Evolutionary conservation across 495 filamentous ascomycete genomes (phyloP).

Genomic region (Bacidia rubella): DNA sequence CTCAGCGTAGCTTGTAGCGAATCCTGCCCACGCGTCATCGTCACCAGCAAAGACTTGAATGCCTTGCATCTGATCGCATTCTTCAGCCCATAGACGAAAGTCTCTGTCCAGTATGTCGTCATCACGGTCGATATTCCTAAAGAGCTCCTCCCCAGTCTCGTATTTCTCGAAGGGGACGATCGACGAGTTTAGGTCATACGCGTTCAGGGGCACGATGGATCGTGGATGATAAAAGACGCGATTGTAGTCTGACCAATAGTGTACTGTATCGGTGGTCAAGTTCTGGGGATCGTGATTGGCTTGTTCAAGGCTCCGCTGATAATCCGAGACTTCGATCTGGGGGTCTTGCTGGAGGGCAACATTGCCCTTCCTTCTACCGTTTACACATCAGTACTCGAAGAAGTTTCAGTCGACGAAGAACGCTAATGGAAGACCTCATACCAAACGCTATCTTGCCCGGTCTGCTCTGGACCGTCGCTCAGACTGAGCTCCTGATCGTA

Average conservation of each 20-base stretch:
- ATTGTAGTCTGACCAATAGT: slow-evolving; percentile 94
- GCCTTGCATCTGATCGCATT: slow-evolving; percentile 84
- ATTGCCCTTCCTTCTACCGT: slow-evolving; percentile 42
- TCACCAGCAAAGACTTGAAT: slow-evolving; percentile 65
- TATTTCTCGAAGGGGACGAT: slow-evolving; percentile 76
- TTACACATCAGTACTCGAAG: slow-evolving; percentile 3
- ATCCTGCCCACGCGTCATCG: slow-evolving; percentile 92
- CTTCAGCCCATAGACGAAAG: slow-evolving; percentile 72
- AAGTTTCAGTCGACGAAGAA: not conserved
- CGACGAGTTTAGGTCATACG: slow-evolving; percentile 65
- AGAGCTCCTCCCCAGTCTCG: slow-evolving; percentile 69
- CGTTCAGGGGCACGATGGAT: slow-evolving; percentile 76
- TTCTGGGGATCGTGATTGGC: slow-evolving; percentile 44
- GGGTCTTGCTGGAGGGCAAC: slow-evolving; percentile 53
- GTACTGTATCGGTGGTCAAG: slow-evolving; percentile 55
- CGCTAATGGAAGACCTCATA: not conserved
- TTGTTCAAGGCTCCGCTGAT: slow-evolving; percentile 62
- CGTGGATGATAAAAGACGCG: slow-evolving; percentile 83
- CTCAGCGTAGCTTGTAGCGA: slow-evolving; percentile 66
- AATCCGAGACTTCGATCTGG: slow-evolving; percentile 54
- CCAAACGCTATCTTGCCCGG: slow-evolving; percentile 8
- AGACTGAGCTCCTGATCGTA: slow-evolving; percentile 51
- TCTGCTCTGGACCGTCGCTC: slow-evolving; percentile 31
- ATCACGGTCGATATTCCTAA: slow-evolving; percentile 65
- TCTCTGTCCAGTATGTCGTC: slow-evolving; percentile 82